Evolutionary conservation across 768 basidiomycete genomes (phyloP).

Genomic region (Suillus decipiens): DNA sequence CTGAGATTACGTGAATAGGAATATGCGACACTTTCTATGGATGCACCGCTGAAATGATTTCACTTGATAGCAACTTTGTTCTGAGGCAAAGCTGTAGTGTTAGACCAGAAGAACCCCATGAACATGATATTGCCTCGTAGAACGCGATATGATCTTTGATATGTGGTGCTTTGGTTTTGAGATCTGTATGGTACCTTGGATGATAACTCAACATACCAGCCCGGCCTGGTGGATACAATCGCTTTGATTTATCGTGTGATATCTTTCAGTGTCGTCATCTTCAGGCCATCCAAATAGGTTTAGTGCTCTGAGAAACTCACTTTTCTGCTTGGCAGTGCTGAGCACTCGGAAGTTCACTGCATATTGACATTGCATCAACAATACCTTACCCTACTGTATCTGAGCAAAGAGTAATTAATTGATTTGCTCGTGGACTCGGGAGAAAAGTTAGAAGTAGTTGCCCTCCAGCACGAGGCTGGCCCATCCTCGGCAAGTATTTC

Average conservation of each 20-base stretch:
- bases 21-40: neutral
- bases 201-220: neutral
- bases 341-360: neutral
- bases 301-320: neutral
- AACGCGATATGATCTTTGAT: conserved; percentile 75
- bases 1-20: neutral
- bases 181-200: conserved; percentile 46
- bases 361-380: conserved; percentile 3
- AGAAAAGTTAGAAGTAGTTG: conserved; percentile 70
- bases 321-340: conserved; percentile 36
- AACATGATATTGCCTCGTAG: conserved; percentile 57
- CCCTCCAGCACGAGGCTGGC: conserved; percentile 58
- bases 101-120: neutral
- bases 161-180: conserved; percentile 55
- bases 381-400: conserved; percentile 45
- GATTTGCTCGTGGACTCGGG: conserved; percentile 42
- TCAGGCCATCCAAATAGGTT: conserved; percentile 9
- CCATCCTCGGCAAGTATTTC: conserved; percentile 56
- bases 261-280: conserved; percentile 56
- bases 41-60: neutral
- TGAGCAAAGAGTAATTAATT: conserved; percentile 50
- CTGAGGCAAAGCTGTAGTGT: neutral
- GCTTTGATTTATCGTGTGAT: conserved; percentile 58
- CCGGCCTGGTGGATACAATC: neutral
- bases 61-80: neutral